Evolutionary conservation across 352 stramenopile genomes (phyloP).

Genomic region (Lagenidium giganteum): DNA sequence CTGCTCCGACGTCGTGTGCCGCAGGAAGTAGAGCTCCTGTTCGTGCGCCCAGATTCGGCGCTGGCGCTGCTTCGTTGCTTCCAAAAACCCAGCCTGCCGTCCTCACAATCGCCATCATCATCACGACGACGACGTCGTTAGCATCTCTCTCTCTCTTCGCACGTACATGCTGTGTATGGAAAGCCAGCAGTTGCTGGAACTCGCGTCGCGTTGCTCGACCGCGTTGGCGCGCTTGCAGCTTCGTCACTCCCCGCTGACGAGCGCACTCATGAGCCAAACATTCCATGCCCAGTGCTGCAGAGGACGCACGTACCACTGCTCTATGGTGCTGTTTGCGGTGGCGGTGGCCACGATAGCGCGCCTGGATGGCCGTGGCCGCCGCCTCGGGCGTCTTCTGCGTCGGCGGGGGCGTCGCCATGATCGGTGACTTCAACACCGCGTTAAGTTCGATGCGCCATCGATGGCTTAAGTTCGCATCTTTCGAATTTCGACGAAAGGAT

Average conservation of each 20-base stretch:
- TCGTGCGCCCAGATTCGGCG: slow-evolving; percentile 55
- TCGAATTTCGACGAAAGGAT: too few species aligned
- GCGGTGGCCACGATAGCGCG: slow-evolving; percentile 32
- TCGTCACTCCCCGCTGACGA: slow-evolving; percentile 39
- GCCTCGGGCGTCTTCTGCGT: slow-evolving; percentile 30
- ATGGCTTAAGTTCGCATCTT: too few species aligned
- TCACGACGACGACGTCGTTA: too few species aligned
- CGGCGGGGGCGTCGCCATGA: background rate
- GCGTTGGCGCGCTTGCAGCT: slow-evolving; percentile 53
- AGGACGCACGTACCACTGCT: slow-evolving; percentile 24
- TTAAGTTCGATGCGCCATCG: too few species aligned
- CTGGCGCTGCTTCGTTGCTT: slow-evolving; percentile 35
- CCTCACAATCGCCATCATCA: too few species aligned
- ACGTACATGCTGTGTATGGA: slow-evolving; percentile 43
- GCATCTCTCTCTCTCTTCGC: too few species aligned
- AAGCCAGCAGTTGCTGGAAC: slow-evolving; percentile 37
- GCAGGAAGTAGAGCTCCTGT: slow-evolving; percentile 63
- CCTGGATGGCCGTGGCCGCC: slow-evolving; percentile 51
- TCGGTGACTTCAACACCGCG: too few species aligned
- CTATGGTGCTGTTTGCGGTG: slow-evolving; percentile 23
- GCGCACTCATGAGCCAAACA: background rate
- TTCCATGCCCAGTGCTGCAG: too few species aligned
- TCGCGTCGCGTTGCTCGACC: slow-evolving; percentile 46
- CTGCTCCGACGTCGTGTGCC: slow-evolving; percentile 40
- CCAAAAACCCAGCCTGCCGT: slow-evolving; percentile 40